Evolutionary conservation across 1,139 yeast species (phyloP), one percentile per base, ranked within the genome.

Genomic region (Nakaseomyces bracarensis): DNA sequence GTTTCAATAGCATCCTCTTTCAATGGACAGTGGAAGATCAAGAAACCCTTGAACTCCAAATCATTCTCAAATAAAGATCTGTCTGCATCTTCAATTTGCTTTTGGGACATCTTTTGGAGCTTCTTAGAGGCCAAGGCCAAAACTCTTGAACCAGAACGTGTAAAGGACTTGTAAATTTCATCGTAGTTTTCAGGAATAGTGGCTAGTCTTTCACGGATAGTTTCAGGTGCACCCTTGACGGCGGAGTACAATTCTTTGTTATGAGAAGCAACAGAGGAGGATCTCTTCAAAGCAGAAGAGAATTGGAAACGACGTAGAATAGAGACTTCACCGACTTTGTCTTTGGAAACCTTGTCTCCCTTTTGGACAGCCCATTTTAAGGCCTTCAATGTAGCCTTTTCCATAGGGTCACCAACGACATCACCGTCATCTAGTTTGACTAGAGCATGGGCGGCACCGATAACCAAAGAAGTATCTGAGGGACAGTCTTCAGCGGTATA

Each of bases 201-300:
- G 40, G 66, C 57, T 52, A 93, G 67, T 85, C 93, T 86, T 43
- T 71, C 72, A 59, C 82, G 79, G 54, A 91, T 77, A 25, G 97
- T 91, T 68, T 91, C 99, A n/a, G 99, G 99, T 1, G 99, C 99
- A 71, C 99, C 99, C 66, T 93, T 93, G 36, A 82, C 95, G 53
- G 96, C 82, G 40, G 89, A 93, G 53, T 87, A 72, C 49, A 77
- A 65, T 52, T 81, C 75, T 39, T 70, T 70, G 40, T 76, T 67
- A 49, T 70, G 72, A 41, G 79, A 68, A n/a, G 96, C 83, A 54
- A 91, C 77, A 38, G 94, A 75, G n/a, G 96, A 77, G 9, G 97
- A 89, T 67, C 99, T 81, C 65, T 93, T 91, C 62, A 91, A 74
- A 41, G 96, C 87, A 45, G 97, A 89, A 37, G 96, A 86, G 62